These are phyloP conservation scores for Solanum paucissectum DNA, from an alignment of 257 asterid species.

Conservation along the genomic window DNA sequence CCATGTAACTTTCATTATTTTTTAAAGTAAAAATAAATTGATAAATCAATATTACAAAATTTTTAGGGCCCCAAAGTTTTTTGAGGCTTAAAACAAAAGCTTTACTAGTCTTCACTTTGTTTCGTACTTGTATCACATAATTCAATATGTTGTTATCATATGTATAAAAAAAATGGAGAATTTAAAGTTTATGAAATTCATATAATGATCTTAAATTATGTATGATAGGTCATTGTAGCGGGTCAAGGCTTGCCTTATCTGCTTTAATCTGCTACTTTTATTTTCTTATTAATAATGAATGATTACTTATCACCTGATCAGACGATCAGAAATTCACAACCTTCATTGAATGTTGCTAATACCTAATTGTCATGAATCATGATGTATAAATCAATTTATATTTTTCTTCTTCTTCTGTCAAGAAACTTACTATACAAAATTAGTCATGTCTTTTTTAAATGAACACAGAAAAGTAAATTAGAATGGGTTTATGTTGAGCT, in stretches of 20 bases:
- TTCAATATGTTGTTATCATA: too few species aligned
- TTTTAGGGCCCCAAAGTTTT: background rate
- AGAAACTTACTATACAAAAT: background rate
- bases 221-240: too few species aligned
- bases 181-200: too few species aligned
- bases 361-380: background rate
- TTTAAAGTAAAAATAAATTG: background rate
- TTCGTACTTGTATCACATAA: background rate
- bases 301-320: too few species aligned
- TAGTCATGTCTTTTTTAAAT: background rate
- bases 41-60: background rate
- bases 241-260: too few species aligned
- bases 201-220: background rate
- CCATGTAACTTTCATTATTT: background rate
- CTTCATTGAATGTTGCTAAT: background rate
- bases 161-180: background rate
- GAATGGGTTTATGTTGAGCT: too few species aligned
- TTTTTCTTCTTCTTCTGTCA: background rate
- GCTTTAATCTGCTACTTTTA: too few species aligned
- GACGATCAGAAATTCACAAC: too few species aligned
- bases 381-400: too few species aligned
- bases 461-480: too few species aligned
- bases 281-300: too few species aligned
- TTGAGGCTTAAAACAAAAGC: background rate
- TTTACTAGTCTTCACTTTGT: background rate